Evolutionary conservation across 1,284 basidiomycete species (phyloP).

Genomic region (Trametes versicolor): DNA sequence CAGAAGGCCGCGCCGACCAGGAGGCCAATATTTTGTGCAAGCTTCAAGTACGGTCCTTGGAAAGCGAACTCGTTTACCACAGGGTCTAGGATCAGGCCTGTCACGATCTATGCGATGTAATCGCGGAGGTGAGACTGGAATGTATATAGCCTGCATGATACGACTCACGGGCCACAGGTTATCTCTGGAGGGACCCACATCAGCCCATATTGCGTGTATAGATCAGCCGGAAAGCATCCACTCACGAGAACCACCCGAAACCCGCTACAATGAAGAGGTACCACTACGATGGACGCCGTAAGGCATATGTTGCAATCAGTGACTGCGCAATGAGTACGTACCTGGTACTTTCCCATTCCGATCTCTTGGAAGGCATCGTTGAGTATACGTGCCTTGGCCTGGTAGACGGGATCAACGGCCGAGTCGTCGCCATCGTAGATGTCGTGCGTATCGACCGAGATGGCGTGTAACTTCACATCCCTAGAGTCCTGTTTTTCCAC

Average conservation of each 20-base stretch:
- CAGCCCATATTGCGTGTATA: neutral
- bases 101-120: constrained; percentile 35
- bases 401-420: constrained; percentile 66
- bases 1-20: constrained; percentile 74
- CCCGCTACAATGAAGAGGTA: constrained; percentile 65
- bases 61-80: constrained; percentile 65
- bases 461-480: constrained; percentile 15
- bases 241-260: constrained; percentile 78
- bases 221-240: constrained; percentile 17
- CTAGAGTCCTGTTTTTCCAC: neutral
- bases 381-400: constrained; percentile 66
- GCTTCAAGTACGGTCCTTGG: constrained; percentile 61
- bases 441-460: constrained; percentile 46
- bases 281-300: constrained; percentile 46
- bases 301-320: neutral
- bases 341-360: constrained; percentile 78
- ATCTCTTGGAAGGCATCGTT: constrained; percentile 76
- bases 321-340: constrained; percentile 35
- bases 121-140: neutral
- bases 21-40: constrained; percentile 68
- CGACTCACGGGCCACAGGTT: constrained; percentile 70
- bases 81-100: constrained; percentile 64
- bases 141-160: neutral
- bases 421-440: constrained; percentile 53
- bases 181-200: constrained; percentile 50